Evolutionary conservation across 768 basidiomycete genomes (phyloP), one percentile per base, ranked within the genome.

Genomic region (Lanmaoa pseudosensibilis): DNA sequence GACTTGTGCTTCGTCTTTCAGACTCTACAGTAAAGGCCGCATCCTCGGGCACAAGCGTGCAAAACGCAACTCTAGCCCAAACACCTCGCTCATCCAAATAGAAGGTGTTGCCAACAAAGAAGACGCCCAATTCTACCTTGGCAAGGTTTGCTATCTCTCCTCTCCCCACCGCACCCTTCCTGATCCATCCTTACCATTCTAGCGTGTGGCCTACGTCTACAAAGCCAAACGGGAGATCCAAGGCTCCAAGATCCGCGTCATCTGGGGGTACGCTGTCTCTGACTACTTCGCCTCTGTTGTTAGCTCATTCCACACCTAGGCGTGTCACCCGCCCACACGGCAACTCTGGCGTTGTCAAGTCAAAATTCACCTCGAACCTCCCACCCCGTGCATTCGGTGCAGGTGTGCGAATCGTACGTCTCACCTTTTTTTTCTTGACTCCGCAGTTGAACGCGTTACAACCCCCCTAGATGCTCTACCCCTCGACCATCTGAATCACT

Each of bases 191-290:
- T 44, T 37, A 47, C 56, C 39, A 19, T 23, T 40, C 23, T 66
- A 97, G 94, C 91, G 96, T 66, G 83, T 99, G 61, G 97, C 97
- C 57, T 99, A 88, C 77, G 94, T 99, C 65, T 99, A 99, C 87
- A 90, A 88, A 73, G 96, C 94, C 58, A 94, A 97, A 83, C 83
- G 86, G 74, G 92, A 93, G 77, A 84, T 96, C 64, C 87, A 88
- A 74, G 97, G 97, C 57, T 91, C 93, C 65, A 94, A 95, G 77
- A 80, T 98, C 70, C 91, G 97, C 65, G 93, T 98, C 61, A 98
- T 98, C 81, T 98, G 94, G 94, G 97, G 95, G 92, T 92, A 67
- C 70, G 87, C 40, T 79, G 8, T 7, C n/a, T 40, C 43, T 23
- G 39, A 15, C 19, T 21, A 30, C 19, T 34, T 21, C 11, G 30